A percentile compares a stretch with the other conserved stretches of the same genome.
phyloP scores from a whole-genome alignment of 768 basidiomycete species.

The Lepiota subincarnata region DNA sequence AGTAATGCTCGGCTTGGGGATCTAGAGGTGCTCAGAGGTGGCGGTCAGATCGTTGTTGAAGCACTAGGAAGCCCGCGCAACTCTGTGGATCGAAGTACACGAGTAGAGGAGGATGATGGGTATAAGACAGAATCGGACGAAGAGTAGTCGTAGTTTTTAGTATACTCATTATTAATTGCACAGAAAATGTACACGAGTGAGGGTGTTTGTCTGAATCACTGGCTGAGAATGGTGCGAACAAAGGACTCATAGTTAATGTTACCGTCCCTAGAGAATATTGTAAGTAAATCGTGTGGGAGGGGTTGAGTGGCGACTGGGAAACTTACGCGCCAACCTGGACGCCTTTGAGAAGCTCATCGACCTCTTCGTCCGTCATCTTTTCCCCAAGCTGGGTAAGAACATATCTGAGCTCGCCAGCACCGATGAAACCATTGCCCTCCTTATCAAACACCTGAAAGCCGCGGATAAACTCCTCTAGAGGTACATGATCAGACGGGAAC shows the following conservation, averaged over 20 bases:
- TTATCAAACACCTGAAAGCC: constrained; percentile 99
- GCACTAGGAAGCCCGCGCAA: constrained; percentile 23
- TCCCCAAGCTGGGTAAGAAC: constrained; percentile 95
- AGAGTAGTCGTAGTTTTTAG: constrained; percentile 7
- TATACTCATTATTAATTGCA: constrained; percentile 8
- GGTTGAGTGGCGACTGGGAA: not conserved
- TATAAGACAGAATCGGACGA: constrained; percentile 49
- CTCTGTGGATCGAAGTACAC: constrained; percentile 3
- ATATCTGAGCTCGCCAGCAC: constrained; percentile 88
- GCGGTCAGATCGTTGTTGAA: constrained; percentile 65
- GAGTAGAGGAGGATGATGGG: constrained; percentile 27
- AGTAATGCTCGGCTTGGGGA: constrained; percentile 34
- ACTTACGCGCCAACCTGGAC: constrained; percentile 87
- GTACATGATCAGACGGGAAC: not conserved
- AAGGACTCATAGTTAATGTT: constrained; percentile 98
- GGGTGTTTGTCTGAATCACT: constrained; percentile 39
- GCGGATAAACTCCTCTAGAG: constrained; percentile 89
- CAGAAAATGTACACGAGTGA: not conserved
- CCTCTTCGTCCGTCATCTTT: constrained; percentile 97
- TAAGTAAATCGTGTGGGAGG: not conserved
- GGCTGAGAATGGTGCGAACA: constrained; percentile 89
- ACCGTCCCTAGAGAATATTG: constrained; percentile 62
- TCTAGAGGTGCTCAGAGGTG: constrained; percentile 49
- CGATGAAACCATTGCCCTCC: constrained; percentile 88
- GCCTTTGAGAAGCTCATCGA: constrained; percentile 95